Conservation (phyloP, 768 basidiomycete species). For the Rhizopogon rudus region DNA sequence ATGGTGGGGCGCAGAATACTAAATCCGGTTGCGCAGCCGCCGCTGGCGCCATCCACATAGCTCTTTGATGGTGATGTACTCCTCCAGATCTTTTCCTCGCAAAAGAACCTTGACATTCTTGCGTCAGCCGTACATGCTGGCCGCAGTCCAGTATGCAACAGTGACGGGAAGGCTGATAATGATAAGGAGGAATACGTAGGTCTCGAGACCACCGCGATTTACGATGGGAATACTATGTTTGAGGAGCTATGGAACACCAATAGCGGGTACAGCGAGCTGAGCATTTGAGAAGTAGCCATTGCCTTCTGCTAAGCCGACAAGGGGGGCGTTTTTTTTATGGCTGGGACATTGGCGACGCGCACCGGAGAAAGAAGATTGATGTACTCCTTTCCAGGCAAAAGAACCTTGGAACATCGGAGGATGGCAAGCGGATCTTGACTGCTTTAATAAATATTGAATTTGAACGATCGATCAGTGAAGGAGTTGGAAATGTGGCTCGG, state of each 20-base stretch:
- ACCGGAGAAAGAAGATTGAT: constrained; percentile 33
- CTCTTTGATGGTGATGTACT: constrained; percentile 90
- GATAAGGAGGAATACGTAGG: constrained; percentile 75
- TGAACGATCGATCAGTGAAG: too few species aligned
- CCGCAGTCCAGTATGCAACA: constrained; percentile 84
- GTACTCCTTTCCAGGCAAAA: too few species aligned
- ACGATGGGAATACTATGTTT: constrained; percentile 80
- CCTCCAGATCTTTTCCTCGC: constrained; percentile 80
- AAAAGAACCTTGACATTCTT: constrained; percentile 82
- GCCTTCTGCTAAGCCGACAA: constrained; percentile 79
- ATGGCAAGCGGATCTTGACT: too few species aligned
- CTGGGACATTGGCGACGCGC: constrained; percentile 59
- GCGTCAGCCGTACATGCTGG: constrained; percentile 75
- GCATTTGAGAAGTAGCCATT: constrained; percentile 79
- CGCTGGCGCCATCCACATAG: too few species aligned
- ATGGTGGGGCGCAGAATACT: too few species aligned
- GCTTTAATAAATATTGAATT: too few species aligned
- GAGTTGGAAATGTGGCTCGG: constrained; percentile 56
- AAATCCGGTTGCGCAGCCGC: too few species aligned
- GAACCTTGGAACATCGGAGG: too few species aligned
- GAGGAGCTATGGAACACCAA: constrained; percentile 82
- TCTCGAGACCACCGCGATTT: constrained; percentile 79
- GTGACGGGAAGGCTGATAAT: constrained; percentile 74
- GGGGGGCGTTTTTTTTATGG: constrained; percentile 80
- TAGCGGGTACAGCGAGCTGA: constrained; percentile 71